Evolutionary conservation across 1,284 basidiomycete species (phyloP), one percentile per base, ranked within the genome.

Genomic region (Boletus holoroseus): DNA sequence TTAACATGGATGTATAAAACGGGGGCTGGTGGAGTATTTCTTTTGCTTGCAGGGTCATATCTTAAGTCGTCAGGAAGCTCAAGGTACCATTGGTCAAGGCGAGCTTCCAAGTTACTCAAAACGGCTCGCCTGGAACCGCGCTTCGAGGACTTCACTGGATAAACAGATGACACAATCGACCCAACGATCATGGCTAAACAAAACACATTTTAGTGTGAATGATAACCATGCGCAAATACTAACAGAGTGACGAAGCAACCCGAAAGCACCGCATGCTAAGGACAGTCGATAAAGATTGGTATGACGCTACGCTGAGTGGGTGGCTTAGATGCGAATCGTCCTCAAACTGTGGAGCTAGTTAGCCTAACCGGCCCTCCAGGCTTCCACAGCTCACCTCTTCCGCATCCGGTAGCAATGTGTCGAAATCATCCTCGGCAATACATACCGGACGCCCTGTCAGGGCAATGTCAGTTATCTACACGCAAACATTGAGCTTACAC

Each of bases 21-120:
- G 53, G 85, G 81, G 4, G 85, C 82, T 5, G 82, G 75, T 11
- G 83, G 81, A 8, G 73, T 63, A 9, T 67, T 68, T 44, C 77
- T 72, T 56, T 76, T 76, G 55, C 73, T 78, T 13, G 75, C 69
- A 31, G 76, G 66, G 55, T 84, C 80, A 58, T 77, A 85, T 41
- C 75, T 76, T 30, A 93, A 71, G 47, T 76, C 71, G 16, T 85
- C 79, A 0, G 88, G 85, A 13, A 93, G 74, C 32, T 77, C 74
- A 44, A 85, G 76, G 57, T 81, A 84, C 88, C 89, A 92, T 51
- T 83, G 82, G 59, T 88, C 85, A 39, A 93, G 72, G 26, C 79
- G 75, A 53, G 74, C 76, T 66, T 91, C 90, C 20, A 91, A 68
- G 36, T 76, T 70, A 3, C 73, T 71, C 37, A 87, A 70, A 38